Percentiles rank a stretch among this genome's conserved stretches.
Evolutionary conservation across 768 basidiomycete species (phyloP).

Genomic region (Boletus barrowsii): DNA sequence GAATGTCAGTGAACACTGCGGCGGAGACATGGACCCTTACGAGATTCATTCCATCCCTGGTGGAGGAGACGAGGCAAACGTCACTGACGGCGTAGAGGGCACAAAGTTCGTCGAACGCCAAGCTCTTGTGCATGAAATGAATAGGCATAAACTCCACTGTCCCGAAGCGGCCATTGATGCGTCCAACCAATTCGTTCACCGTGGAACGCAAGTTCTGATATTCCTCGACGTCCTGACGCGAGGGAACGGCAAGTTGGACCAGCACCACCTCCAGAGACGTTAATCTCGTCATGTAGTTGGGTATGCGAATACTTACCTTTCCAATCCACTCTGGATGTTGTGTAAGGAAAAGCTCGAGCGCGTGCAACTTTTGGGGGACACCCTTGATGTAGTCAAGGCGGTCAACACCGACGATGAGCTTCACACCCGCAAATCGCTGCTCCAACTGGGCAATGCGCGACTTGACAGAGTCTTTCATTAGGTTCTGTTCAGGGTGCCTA

Average conservation of each 20-base stretch:
- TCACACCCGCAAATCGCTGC: conserved; percentile 89
- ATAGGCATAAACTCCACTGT: conserved; percentile 99
- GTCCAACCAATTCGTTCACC: conserved; percentile 96
- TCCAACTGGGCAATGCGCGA: conserved; percentile 78
- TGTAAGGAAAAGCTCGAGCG: conserved; percentile 91
- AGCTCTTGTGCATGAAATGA: conserved; percentile 97
- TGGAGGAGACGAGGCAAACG: conserved; percentile 92
- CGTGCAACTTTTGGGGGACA: conserved; percentile 96
- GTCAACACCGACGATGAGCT: conserved; percentile 98
- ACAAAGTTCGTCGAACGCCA: conserved; percentile 91
- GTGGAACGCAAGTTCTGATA: conserved; percentile 96
- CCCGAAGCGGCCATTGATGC: conserved; percentile 98
- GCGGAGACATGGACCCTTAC: conserved; percentile 44
- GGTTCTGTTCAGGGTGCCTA: conserved; percentile 46
- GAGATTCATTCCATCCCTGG: conserved; percentile 98
- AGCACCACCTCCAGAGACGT: conserved; percentile 69
- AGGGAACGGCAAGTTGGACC: conserved; percentile 95
- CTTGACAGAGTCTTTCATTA: conserved; percentile 77
- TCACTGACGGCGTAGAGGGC: conserved; percentile 98
- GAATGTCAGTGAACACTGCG: conserved; percentile 8
- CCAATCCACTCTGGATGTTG: conserved; percentile 99
- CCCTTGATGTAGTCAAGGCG: conserved; percentile 99
- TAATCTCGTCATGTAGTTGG: background rate
- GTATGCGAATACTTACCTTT: conserved; percentile 52
- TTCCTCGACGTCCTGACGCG: conserved; percentile 97